These are phyloP conservation scores for Sporothrix euskadiensis DNA, from an alignment of 2,329 filamentous ascomycete genomes.

Conservation along the genomic window DNA sequence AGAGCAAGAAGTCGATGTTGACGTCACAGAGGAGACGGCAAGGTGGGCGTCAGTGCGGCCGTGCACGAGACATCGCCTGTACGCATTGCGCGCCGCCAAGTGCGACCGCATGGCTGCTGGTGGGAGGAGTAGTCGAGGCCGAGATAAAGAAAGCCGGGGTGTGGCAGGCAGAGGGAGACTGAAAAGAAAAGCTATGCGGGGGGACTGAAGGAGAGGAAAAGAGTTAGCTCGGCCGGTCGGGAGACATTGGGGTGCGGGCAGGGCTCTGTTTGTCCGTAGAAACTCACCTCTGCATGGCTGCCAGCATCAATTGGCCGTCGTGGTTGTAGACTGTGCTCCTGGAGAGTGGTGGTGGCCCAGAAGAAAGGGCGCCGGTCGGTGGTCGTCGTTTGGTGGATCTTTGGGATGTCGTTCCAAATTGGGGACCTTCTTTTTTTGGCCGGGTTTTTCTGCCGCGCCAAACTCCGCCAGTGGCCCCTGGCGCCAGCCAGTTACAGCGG, in stretches of 20 bases:
- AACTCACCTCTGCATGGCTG: conserved; percentile 27
- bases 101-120: conserved; percentile 55
- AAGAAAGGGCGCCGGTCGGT: background rate
- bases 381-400: conserved; percentile 11
- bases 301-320: background rate
- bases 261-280: background rate
- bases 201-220: conserved; percentile 14
- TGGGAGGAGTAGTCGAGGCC: background rate
- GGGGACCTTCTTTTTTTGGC: conserved; percentile 10
- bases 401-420: conserved; percentile 18
- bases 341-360: background rate
- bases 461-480: conserved; percentile 13
- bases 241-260: background rate
- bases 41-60: background rate
- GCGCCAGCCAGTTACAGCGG: conserved; percentile 17
- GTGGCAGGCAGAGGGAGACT: background rate
- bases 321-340: background rate
- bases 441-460: conserved; percentile 15
- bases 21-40: background rate
- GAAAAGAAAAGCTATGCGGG: conserved; percentile 1
- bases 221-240: background rate
- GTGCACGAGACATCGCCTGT: conserved; percentile 53
- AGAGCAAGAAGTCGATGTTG: background rate
- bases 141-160: background rate
- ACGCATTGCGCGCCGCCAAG: conserved; percentile 58